Percentiles rank a stretch among this genome's conserved stretches.
phyloP scores from a whole-genome alignment of 495 filamentous ascomycete genomes.

The Hypoxylon lienhwacheense region DNA sequence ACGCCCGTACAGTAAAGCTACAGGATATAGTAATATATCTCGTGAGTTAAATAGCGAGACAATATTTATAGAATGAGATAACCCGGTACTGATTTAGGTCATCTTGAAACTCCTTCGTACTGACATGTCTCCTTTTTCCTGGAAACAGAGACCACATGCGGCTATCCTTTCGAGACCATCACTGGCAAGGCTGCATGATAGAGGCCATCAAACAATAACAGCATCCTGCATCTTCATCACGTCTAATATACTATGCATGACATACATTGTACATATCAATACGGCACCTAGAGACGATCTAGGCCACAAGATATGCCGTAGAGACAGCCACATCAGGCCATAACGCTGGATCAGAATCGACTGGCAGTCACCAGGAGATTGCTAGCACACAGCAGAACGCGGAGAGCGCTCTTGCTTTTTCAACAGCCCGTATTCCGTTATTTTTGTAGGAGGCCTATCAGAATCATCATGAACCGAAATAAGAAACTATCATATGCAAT shows the following conservation, averaged over 20 bases:
- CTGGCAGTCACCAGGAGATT: conserved; percentile 9
- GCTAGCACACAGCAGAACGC: conserved; percentile 5
- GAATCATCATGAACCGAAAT: conserved; percentile 10
- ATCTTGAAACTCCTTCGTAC: no score
- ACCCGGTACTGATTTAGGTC: no score
- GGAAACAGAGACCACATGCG: no score
- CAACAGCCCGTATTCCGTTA: neutral
- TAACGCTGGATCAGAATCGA: conserved; percentile 9
- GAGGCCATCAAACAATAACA: conserved; percentile 1
- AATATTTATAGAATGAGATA: no score
- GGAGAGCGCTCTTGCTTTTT: conserved; percentile 6
- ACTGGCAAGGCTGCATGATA: neutral
- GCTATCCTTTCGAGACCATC: conserved; percentile 6
- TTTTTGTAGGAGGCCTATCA: neutral
- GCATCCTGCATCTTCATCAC: conserved; percentile 16
- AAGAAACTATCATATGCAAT: conserved; percentile 22
- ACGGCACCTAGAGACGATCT: conserved; percentile 18
- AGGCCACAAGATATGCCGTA: conserved; percentile 20
- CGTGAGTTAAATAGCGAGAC: no score
- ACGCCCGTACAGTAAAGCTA: no score
- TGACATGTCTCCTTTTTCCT: no score
- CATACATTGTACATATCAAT: no score
- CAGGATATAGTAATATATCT: no score
- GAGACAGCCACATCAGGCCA: conserved; percentile 35
- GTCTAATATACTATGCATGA: conserved; percentile 14